Evolutionary conservation across 805 yeast genomes (phyloP), one percentile per base, ranked within the genome.

Genomic region (Candida koratica): DNA sequence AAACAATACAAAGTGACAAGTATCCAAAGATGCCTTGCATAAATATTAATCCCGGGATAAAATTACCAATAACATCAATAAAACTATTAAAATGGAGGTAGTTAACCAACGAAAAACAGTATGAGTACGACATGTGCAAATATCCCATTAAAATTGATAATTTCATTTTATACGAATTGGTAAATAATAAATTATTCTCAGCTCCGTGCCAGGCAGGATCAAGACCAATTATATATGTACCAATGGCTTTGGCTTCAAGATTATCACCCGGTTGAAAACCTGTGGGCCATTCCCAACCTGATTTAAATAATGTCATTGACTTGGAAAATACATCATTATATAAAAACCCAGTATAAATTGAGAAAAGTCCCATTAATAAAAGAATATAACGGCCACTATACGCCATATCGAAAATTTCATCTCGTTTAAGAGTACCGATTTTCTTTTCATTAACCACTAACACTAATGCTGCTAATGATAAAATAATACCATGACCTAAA

Each of bases 201-300:
- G 97, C 75, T 12, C 97, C 96, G 60, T 93, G 99, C 99, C 99
- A 93, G 8, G 82, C 84, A 45, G 82, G 84, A 62, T 93, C 99
- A 35, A 93, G 62, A 35, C 99, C 99, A 55, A 93, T 67, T 4
- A 81, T 66, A 55, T 93, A 93, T 9, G 77, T 77, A 6, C 90
- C 86, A 10, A 69, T 69, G 49, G 74, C 71, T 24, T 69, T 69
- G 9, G 88, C 97, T 30, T 68, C 71, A 39, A 89, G 71, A 4
- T 78, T 55, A 27, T 84, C 84, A 16, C 95, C 94, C 41, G 64
- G 71, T 46, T 77, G 66, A 66, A 82, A 84, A 31, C 70, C 58
- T 34, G 73, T 73, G 6, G 97, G 97, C 95, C 95, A 93, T 51
- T 73, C 70, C 97, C 98, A 93, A 22, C 97, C 96, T 11, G 94